These are phyloP conservation scores for Coriaria nepalensis DNA, from an alignment of 306 rosid genomes.

Conservation along the genomic window DNA sequence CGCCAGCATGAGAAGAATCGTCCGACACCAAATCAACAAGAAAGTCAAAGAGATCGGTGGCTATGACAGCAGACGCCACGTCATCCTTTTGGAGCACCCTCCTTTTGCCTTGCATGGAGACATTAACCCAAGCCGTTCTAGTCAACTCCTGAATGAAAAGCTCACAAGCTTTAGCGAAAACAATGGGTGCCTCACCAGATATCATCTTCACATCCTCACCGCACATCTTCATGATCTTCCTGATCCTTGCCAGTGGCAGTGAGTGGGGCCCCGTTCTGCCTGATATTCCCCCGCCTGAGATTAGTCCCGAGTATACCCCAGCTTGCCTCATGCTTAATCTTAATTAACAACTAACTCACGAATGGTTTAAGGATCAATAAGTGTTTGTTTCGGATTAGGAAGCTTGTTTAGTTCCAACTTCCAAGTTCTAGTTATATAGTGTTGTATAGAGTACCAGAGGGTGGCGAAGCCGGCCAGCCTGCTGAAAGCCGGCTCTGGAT, in stretches of 20 bases:
- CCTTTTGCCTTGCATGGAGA: constrained; percentile 46
- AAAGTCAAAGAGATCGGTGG: constrained; percentile 61
- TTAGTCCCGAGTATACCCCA: constrained; percentile 45
- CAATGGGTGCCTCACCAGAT: constrained; percentile 58
- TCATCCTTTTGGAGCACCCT: constrained; percentile 58
- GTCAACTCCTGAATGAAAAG: constrained; percentile 53
- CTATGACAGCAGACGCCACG: constrained; percentile 44
- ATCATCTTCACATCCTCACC: constrained; percentile 64
- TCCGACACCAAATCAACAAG: constrained; percentile 32
- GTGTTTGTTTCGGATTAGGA: too few species aligned
- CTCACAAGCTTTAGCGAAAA: constrained; percentile 73
- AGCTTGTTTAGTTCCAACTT: too few species aligned
- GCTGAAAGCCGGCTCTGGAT: too few species aligned
- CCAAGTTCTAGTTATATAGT: too few species aligned
- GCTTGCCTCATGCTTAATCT: constrained; percentile 48
- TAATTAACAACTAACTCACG: too few species aligned
- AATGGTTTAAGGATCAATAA: too few species aligned
- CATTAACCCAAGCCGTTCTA: constrained; percentile 42
- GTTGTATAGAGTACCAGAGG: too few species aligned
- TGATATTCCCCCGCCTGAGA: constrained; percentile 23
- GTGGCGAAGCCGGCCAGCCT: too few species aligned
- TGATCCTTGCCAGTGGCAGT: constrained; percentile 65
- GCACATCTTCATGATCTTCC: constrained; percentile 65
- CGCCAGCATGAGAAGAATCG: too few species aligned
- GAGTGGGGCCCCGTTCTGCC: constrained; percentile 43